Percentiles rank a stretch among this genome's conserved stretches.
Evolutionary conservation across 2,329 filamentous ascomycete genomes (phyloP).

Genomic region (Elsinoe ampelina): DNA sequence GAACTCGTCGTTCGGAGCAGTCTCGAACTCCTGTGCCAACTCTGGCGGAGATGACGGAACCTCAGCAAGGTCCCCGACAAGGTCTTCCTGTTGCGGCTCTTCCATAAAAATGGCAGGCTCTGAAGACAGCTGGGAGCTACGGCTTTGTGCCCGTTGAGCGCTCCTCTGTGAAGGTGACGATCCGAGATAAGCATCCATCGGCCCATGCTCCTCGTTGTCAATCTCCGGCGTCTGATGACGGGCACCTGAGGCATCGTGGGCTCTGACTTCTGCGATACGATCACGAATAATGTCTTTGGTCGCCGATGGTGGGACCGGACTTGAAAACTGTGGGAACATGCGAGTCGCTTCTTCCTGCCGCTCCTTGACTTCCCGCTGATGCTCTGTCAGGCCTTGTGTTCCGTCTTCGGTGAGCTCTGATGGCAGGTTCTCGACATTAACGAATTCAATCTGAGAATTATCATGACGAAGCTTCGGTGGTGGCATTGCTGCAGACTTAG

Average conservation of each 20-base stretch:
- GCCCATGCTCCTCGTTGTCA: conserved; percentile 27
- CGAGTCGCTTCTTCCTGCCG: conserved; percentile 55
- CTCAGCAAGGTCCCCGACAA: conserved; percentile 1
- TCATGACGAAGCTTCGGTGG: conserved; percentile 60
- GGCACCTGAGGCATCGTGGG: conserved; percentile 21
- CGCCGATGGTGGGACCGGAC: conserved; percentile 29
- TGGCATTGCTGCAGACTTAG: conserved; percentile 17
- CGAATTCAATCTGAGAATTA: conserved; percentile 73
- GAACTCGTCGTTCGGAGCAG: not conserved
- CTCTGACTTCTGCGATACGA: conserved; percentile 22
- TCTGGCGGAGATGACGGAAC: conserved; percentile 17
- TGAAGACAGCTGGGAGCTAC: not conserved
- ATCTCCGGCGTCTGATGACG: conserved; percentile 35
- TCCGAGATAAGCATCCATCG: conserved; percentile 38
- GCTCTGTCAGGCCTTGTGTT: conserved; percentile 68
- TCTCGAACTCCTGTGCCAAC: conserved; percentile 13
- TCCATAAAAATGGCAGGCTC: conserved; percentile 17
- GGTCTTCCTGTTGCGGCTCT: conserved; percentile 12
- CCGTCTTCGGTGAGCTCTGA: conserved; percentile 41
- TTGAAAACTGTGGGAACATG: conserved; percentile 60
- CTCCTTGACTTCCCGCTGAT: conserved; percentile 67
- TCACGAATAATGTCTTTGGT: conserved; percentile 19
- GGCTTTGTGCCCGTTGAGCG: conserved; percentile 17
- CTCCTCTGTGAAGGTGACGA: conserved; percentile 46
- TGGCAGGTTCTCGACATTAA: conserved; percentile 54